Conservation (phyloP, 495 filamentous ascomycete species). For the Paragyromitra xinjiangensis region DNA sequence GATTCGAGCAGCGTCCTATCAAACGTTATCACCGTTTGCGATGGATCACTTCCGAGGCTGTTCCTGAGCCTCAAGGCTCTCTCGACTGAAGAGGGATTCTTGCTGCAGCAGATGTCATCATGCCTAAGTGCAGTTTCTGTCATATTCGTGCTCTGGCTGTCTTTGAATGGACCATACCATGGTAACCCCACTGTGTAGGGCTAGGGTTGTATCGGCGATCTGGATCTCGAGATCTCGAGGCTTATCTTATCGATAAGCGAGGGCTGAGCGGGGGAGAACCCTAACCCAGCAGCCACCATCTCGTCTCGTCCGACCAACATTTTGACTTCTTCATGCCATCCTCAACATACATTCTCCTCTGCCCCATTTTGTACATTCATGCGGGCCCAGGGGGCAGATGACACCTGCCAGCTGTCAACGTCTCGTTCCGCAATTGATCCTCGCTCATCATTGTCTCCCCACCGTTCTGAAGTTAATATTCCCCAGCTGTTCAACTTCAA, state of each 20-base stretch:
- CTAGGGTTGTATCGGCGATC: conserved; percentile 51
- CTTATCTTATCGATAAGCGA: conserved; percentile 52
- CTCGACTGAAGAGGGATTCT: background rate
- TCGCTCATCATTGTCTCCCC: background rate
- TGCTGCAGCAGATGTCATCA: conserved; percentile 41
- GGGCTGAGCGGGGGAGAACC: conserved; percentile 3
- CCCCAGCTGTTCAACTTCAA: background rate
- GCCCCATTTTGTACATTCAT: background rate
- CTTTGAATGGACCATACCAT: conserved; percentile 18
- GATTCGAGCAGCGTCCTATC: conserved; percentile 2
- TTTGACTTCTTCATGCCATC: conserved; percentile 2
- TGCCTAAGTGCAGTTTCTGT: conserved; percentile 36
- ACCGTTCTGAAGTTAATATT: background rate
- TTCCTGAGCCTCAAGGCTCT: conserved; percentile 30
- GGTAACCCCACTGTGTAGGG: conserved; percentile 22
- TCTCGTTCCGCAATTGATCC: background rate
- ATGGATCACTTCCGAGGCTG: conserved; percentile 32
- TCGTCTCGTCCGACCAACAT: conserved; percentile 22
- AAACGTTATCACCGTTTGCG: conserved; percentile 21
- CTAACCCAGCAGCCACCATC: conserved; percentile 19
- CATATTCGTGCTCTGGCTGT: conserved; percentile 16
- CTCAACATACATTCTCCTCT: no score
- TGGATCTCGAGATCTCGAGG: conserved; percentile 42
- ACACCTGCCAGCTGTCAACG: background rate
- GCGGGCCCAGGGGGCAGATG: conserved; percentile 10